Base-by-base conservation (phyloP, 306 rosid genomes). In the Betula pendula region DNA sequence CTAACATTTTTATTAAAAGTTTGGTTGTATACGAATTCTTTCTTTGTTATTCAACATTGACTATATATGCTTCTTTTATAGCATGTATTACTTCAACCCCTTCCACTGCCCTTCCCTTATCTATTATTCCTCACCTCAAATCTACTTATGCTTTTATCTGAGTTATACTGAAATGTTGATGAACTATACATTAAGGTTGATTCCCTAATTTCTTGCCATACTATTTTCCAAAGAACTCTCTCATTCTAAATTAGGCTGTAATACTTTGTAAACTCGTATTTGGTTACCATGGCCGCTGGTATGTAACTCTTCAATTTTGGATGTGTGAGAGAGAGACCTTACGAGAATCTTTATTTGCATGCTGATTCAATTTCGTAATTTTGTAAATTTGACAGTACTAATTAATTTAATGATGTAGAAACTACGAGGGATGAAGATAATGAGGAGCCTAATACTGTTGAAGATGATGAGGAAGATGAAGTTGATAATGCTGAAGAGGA, bases 401-500 rank as follows among this genome's bases (percentile, higher is more conserved):
- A 60, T 12, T 27, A 29, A 31, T 49, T 59, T 65, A 20, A 47
- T 80, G 63, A 7, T 75, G 13, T 55, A 74, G 82, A 69, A 55
- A 77, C 16, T 72, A 49, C 49, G 69, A 88, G 66, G 15, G 16
- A 72, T 80, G 89, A 82, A 78, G 90, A 83, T 80, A 87, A 69
- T 27, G 84, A 68, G 72, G 96, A 82, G 52, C 81, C 87, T 75
- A 82, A 72, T 69, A 75, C 76, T 69, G 85, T 51, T 71, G 93
- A 85, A 77, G 90, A 90, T 56, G 87, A 85, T 3, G 91, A 89
- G 56, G 90, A 80, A 80, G 91, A 88, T 68, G 92, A 83, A 31
- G 75, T 75, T 43, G 91, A 92, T 71, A 85, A 87, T 53, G 91
- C 81, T 27, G 90, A 91, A 1, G 93, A 89, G 72, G 90, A 87